These are phyloP conservation scores for Plenodomus lindquistii DNA, from an alignment of 2,329 filamentous ascomycete species.

Conservation along the genomic window DNA sequence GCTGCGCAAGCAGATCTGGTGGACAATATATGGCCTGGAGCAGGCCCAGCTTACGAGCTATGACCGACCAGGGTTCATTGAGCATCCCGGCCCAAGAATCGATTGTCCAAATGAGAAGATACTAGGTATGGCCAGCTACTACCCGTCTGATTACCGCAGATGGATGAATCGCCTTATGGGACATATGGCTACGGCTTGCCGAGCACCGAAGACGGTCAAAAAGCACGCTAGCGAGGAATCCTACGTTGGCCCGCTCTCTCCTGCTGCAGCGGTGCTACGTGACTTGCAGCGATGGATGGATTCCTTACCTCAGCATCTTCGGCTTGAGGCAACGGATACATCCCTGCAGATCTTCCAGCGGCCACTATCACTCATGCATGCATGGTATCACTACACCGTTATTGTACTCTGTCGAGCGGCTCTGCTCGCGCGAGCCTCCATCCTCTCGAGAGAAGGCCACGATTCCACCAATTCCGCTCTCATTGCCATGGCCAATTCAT, in stretches of 20 bases:
- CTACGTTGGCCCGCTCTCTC: conserved; percentile 45
- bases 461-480: conserved; percentile 33
- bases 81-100: conserved; percentile 42
- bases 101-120: conserved; percentile 44
- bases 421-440: conserved; percentile 43
- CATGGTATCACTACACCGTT: conserved; percentile 48
- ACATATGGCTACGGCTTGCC: conserved; percentile 45
- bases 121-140: conserved; percentile 35
- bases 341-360: conserved; percentile 43
- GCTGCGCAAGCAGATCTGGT: conserved; percentile 58
- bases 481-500: conserved; percentile 42
- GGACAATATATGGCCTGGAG: conserved; percentile 56
- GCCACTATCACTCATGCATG: conserved; percentile 46
- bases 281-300: conserved; percentile 47
- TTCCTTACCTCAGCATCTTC: conserved; percentile 45
- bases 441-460: conserved; percentile 29
- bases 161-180: conserved; percentile 45
- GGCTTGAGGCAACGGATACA: conserved; percentile 36
- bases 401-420: conserved; percentile 46
- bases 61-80: conserved; percentile 51
- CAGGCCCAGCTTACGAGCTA: conserved; percentile 51
- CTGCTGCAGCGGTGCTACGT: conserved; percentile 44
- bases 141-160: conserved; percentile 44
- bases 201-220: conserved; percentile 41
- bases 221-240: conserved; percentile 38